Percentiles rank a stretch among this genome's conserved stretches.
These are phyloP conservation scores for Wickerhamomyces sp. DNA, from an alignment of 1,139 yeast species.

Conservation along the genomic window DNA sequence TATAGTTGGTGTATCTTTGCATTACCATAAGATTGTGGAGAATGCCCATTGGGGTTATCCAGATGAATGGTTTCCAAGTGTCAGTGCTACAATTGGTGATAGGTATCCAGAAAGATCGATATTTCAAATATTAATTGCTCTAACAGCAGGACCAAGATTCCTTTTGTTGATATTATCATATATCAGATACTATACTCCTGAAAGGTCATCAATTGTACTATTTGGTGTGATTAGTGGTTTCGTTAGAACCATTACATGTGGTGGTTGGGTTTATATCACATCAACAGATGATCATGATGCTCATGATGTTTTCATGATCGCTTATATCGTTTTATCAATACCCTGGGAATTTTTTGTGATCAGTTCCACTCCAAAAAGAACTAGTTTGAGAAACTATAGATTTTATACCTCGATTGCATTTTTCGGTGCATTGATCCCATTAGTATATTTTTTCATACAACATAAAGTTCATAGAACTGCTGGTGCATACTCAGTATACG, in stretches of 20 bases:
- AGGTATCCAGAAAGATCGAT: constrained; percentile 92
- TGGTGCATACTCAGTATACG: constrained; percentile 95
- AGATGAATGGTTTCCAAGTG: constrained; percentile 98
- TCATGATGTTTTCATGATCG: constrained; percentile 93
- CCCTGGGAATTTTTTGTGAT: constrained; percentile 84
- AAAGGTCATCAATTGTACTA: constrained; percentile 25
- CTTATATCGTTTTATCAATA: constrained; percentile 79
- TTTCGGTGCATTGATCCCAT: constrained; percentile 70
- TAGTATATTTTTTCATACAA: constrained; percentile 85
- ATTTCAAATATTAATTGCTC: constrained; percentile 75
- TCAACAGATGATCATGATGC: constrained; percentile 96
- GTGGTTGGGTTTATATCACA: constrained; percentile 98
- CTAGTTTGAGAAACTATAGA: constrained; percentile 50
- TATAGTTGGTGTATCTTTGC: constrained; percentile 65
- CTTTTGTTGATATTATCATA: constrained; percentile 51
- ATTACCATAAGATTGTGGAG: constrained; percentile 80
- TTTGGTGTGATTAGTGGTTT: constrained; percentile 55
- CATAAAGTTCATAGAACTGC: constrained; percentile 84
- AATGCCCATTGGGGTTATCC: constrained; percentile 89
- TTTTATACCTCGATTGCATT: constrained; percentile 53
- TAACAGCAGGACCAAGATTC: constrained; percentile 86
- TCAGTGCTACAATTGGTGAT: constrained; percentile 95
- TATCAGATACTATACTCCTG: constrained; percentile 15
- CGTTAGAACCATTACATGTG: constrained; percentile 86
- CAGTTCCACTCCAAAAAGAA: constrained; percentile 45